Conservation (phyloP, 1,284 basidiomycete species). For the Meripilus lineatus region DNA sequence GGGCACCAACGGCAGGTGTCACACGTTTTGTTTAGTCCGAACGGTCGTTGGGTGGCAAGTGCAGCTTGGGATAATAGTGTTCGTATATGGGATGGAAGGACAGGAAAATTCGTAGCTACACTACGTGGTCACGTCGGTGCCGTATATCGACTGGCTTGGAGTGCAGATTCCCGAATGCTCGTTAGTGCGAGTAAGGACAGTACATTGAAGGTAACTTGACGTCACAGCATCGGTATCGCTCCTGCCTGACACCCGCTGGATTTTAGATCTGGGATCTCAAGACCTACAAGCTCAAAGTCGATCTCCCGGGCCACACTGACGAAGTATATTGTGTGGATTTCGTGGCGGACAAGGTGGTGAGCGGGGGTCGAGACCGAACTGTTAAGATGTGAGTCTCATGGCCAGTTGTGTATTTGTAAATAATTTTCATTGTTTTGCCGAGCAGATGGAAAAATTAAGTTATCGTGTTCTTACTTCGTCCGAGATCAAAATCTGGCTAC, state of each 20-base stretch:
- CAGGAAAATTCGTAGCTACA: constrained; percentile 91
- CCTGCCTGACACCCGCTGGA: constrained; percentile 1
- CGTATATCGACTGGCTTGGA: constrained; percentile 95
- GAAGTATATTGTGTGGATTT: constrained; percentile 99
- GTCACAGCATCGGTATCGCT: neutral
- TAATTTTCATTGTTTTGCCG: too few species aligned
- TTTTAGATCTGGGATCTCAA: constrained; percentile 91
- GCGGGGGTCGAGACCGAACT: constrained; percentile 77
- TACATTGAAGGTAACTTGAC: constrained; percentile 79
- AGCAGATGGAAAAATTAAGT: too few species aligned
- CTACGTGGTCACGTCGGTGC: constrained; percentile 91
- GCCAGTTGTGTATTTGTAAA: too few species aligned
- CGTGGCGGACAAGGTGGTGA: constrained; percentile 96
- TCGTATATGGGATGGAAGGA: constrained; percentile 90
- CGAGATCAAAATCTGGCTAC: too few species aligned
- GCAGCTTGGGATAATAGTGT: constrained; percentile 92
- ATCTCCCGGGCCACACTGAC: constrained; percentile 94
- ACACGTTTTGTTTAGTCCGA: constrained; percentile 94
- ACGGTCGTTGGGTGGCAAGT: constrained; percentile 87
- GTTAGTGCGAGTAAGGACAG: constrained; percentile 95
- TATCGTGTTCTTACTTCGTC: too few species aligned
- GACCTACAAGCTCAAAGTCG: constrained; percentile 89
- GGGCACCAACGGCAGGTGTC: constrained; percentile 96
- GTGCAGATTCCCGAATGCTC: constrained; percentile 87
- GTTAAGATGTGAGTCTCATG: constrained; percentile 73